phyloP scores from a whole-genome alignment of 2,329 filamentous ascomycete genomes.

The Alternaria triticina region DNA sequence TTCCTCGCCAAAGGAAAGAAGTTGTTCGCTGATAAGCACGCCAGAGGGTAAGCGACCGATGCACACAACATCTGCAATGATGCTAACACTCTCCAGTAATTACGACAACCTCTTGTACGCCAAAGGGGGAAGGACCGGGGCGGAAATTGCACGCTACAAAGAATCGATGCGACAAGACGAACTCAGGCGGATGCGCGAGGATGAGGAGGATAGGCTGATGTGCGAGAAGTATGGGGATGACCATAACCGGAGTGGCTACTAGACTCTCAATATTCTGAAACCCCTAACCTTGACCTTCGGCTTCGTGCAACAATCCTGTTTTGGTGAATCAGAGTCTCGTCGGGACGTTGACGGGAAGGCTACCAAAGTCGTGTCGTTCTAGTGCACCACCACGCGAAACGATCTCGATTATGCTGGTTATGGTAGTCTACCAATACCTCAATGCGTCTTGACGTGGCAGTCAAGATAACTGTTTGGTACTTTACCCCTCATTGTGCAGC shows the following conservation, averaged over 20 bases:
- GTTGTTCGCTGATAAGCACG: neutral
- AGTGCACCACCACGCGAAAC: neutral
- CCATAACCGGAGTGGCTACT: neutral
- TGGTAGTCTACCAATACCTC: neutral
- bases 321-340: fast-evolving
- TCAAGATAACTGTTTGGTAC: neutral
- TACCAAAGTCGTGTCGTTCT: neutral
- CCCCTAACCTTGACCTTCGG: too few relatives aligned
- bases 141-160: neutral
- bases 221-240: neutral
- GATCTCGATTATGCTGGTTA: neutral
- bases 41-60: neutral
- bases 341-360: neutral
- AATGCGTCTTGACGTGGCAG: neutral
- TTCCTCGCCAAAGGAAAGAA: neutral
- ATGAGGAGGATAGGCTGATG: neutral
- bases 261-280: neutral
- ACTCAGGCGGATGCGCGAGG: neutral
- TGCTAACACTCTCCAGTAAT: neutral
- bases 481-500: neutral
- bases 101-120: neutral
- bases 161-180: neutral
- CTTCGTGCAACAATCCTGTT: neutral
- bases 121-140: neutral
- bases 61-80: neutral